These are phyloP conservation scores for Leccinum pellstonianum DNA, from an alignment of 768 basidiomycete species.

Conservation along the genomic window DNA sequence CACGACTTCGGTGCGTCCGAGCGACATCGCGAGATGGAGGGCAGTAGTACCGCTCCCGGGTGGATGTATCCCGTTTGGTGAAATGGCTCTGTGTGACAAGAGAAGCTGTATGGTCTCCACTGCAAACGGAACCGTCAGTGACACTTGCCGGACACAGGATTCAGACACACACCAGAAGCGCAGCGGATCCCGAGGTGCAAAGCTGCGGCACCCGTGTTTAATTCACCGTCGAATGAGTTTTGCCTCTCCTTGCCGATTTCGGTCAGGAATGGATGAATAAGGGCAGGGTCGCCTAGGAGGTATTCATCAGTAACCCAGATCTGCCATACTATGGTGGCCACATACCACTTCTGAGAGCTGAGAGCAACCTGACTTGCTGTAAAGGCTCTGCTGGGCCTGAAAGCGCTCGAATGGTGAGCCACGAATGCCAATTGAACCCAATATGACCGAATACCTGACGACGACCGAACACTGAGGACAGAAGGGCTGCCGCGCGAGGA, in stretches of 20 bases:
- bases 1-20: slow-evolving; percentile 73
- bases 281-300: slow-evolving; percentile 63
- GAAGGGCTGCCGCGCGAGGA: slow-evolving; percentile 19
- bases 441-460: slow-evolving; percentile 11
- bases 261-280: slow-evolving; percentile 78
- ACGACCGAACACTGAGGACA: slow-evolving; percentile 16
- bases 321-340: background rate
- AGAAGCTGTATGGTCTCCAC: slow-evolving; percentile 68
- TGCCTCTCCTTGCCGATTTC: slow-evolving; percentile 70
- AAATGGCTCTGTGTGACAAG: slow-evolving; percentile 71
- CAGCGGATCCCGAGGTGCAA: slow-evolving; percentile 83
- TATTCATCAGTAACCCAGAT: background rate
- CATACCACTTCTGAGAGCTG: slow-evolving; percentile 61
- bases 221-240: slow-evolving; percentile 43
- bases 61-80: slow-evolving; percentile 75
- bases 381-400: slow-evolving; percentile 42
- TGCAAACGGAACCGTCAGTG: slow-evolving; percentile 25
- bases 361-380: slow-evolving; percentile 63
- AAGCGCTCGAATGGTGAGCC: slow-evolving; percentile 7
- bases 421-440: background rate
- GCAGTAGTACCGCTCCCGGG: slow-evolving; percentile 71
- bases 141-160: background rate
- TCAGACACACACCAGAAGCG: slow-evolving; percentile 57
- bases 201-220: slow-evolving; percentile 71
- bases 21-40: slow-evolving; percentile 67